Percentiles rank a stretch among this genome's conserved stretches.
These are phyloP conservation scores for Coffea canephora DNA, from an alignment of 257 asterid genomes.

Conservation along the genomic window DNA sequence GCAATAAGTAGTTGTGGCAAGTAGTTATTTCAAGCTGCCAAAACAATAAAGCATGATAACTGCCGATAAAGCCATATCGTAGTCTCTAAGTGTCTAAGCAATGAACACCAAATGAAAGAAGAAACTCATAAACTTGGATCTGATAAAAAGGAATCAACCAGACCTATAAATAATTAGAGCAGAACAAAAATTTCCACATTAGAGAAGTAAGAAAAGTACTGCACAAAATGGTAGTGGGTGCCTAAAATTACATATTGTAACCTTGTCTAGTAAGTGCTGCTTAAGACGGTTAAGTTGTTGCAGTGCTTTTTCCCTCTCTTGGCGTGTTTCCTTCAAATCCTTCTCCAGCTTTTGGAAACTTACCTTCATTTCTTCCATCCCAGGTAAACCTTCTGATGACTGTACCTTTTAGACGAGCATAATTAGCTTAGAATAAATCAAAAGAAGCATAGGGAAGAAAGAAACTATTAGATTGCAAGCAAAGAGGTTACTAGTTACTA, in stretches of 20 bases:
- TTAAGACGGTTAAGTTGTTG: constrained; percentile 85
- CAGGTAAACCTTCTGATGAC: constrained; percentile 47
- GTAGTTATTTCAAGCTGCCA: not conserved
- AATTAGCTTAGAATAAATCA: constrained; percentile 20
- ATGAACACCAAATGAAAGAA: not conserved
- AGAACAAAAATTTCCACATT: not conserved
- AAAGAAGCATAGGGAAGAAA: constrained; percentile 5
- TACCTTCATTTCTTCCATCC: constrained; percentile 61
- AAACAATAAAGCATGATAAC: not conserved
- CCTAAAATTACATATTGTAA: constrained; percentile 8
- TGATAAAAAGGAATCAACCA: not conserved
- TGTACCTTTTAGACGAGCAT: constrained; percentile 28
- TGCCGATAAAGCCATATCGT: too few relatives aligned
- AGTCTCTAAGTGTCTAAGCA: not conserved
- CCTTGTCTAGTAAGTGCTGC: constrained; percentile 97
- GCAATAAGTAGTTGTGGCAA: not conserved
- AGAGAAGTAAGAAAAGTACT: too few relatives aligned
- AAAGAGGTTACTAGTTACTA: constrained; percentile 6
- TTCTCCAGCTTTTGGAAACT: constrained; percentile 70
- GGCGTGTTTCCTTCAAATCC: constrained; percentile 64
- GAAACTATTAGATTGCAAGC: constrained; percentile 1
- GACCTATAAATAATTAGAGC: not conserved
- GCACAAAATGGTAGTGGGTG: not conserved
- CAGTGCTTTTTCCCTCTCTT: constrained; percentile 74
- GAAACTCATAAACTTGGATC: not conserved